Conservation (phyloP, 768 basidiomycete genomes). For the Phanerochaete sordida region DNA sequence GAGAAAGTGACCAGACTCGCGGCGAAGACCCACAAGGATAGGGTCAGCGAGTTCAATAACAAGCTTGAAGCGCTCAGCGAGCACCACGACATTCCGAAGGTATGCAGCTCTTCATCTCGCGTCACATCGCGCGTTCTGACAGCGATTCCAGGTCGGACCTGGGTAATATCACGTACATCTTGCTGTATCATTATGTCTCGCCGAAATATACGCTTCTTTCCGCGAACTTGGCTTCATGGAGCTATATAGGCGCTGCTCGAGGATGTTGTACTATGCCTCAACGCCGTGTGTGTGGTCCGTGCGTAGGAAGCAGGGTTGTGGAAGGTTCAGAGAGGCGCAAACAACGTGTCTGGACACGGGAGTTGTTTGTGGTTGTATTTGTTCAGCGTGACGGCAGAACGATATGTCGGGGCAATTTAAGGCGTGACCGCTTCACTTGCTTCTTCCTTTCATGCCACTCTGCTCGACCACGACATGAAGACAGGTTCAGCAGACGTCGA, state of each 20-base stretch:
- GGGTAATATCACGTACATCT: slow-evolving; percentile 50
- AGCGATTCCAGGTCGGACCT: slow-evolving; percentile 65
- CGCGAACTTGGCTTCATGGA: background rate
- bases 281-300: background rate
- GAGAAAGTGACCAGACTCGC: slow-evolving; percentile 76
- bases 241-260: background rate
- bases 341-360: slow-evolving; percentile 4
- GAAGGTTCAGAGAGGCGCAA: background rate
- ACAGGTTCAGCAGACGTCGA: slow-evolving; percentile 23
- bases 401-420: slow-evolving; percentile 27
- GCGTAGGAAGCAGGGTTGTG: background rate
- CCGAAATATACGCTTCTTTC: background rate
- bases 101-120: slow-evolving; percentile 27
- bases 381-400: slow-evolving; percentile 27
- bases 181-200: background rate
- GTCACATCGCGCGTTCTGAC: slow-evolving; percentile 12
- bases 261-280: background rate
- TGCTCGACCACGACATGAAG: slow-evolving; percentile 32
- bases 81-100: slow-evolving; percentile 95
- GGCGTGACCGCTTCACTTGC: slow-evolving; percentile 24
- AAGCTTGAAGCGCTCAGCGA: slow-evolving; percentile 86
- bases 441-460: slow-evolving; percentile 24
- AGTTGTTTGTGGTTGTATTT: slow-evolving; percentile 29
- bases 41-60: slow-evolving; percentile 85
- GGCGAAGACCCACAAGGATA: slow-evolving; percentile 87